phyloP scores from a whole-genome alignment of 2,329 filamentous ascomycete genomes.

The Onygenales sp. region DNA sequence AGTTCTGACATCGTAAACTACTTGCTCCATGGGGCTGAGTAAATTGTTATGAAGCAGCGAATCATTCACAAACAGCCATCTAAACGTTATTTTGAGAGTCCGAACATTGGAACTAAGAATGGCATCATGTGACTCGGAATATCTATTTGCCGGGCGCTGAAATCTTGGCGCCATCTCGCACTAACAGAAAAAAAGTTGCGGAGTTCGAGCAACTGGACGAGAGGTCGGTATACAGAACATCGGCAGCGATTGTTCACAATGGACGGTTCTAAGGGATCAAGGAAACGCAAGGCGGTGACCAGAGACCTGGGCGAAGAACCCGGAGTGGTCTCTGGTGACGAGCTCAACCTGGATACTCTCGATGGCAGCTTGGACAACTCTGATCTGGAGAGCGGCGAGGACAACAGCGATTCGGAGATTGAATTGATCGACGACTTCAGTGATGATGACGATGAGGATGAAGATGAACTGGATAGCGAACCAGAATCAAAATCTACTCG shows the following conservation, averaged over 20 bases:
- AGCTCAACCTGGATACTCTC: slow-evolving; percentile 40
- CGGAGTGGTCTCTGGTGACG: slow-evolving; percentile 50
- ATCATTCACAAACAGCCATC: no score
- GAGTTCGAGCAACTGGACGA: slow-evolving; percentile 1
- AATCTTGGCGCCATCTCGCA: slow-evolving; percentile 1
- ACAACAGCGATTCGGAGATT: slow-evolving; percentile 34
- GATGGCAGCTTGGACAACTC: slow-evolving; percentile 35
- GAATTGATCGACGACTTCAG: slow-evolving; percentile 49
- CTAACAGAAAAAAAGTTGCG: slow-evolving; percentile 8
- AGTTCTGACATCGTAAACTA: no score
- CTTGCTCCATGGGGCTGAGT: no score
- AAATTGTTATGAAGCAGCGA: no score
- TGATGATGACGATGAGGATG: slow-evolving; percentile 40
- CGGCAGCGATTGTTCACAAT: slow-evolving; percentile 16
- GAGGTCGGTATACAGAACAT: not conserved
- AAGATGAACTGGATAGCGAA: slow-evolving; percentile 40
- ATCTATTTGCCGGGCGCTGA: not conserved
- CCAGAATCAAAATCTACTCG: slow-evolving; percentile 31
- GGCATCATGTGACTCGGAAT: not conserved
- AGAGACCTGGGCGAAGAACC: slow-evolving; percentile 42
- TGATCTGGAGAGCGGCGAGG: slow-evolving; percentile 27
- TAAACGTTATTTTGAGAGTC: not conserved
- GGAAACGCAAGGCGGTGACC: slow-evolving; percentile 58
- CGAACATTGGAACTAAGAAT: not conserved
- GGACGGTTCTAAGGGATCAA: slow-evolving; percentile 31